Base-by-base conservation (phyloP, 2,329 filamentous ascomycete species). In the Ciborinia camelliae region DNA sequence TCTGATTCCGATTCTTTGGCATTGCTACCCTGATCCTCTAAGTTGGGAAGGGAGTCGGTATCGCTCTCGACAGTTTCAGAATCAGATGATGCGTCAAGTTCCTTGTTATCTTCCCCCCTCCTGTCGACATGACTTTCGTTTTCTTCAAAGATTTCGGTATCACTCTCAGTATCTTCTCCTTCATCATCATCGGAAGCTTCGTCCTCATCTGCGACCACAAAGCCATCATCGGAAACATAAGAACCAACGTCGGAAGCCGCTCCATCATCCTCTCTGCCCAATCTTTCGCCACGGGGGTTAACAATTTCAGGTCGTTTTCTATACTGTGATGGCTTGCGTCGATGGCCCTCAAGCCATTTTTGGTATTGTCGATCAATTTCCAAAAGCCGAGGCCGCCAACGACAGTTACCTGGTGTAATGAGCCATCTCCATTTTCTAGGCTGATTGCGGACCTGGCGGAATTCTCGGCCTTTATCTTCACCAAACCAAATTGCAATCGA, bases 401-500 rank as follows among this genome's bases (percentile, higher is more conserved):
- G n/a, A n/a, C n/a, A n/a, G n/a, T n/a, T n/a, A n/a, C n/a, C n/a
- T n/a, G n/a, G n/a, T n/a, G n/a, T n/a, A n/a, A n/a, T n/a, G n/a
- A 54, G 50, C 39, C 28, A 37, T 9, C 28, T 54, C 50, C 60
- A 62, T 20, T 54, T 47, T 1, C 9, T 14, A 41, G 39, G 50
- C 41, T 54, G n/a, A 35, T 23, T 10, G 26, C 37, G 37, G 8
- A 62, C 37, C 20, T 15, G 20, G 4, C 60, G 37, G 26, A 54
- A 62, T 8, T 62, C 39, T 47, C 28, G 50, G n/a, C 60, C 60
- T 28, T 54, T 47, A 20, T 62, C 60, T 37, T 54, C 2, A 12
- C 50, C 60, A n/a, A 54, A 47, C 60, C 60, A 62, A 23, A 62
- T 62, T 3, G 7, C 23, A 32, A 54, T 62, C 9, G 60, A 62